Base-by-base conservation (phyloP, 2,329 filamentous ascomycete species). In the Didymella keratinophila region DNA sequence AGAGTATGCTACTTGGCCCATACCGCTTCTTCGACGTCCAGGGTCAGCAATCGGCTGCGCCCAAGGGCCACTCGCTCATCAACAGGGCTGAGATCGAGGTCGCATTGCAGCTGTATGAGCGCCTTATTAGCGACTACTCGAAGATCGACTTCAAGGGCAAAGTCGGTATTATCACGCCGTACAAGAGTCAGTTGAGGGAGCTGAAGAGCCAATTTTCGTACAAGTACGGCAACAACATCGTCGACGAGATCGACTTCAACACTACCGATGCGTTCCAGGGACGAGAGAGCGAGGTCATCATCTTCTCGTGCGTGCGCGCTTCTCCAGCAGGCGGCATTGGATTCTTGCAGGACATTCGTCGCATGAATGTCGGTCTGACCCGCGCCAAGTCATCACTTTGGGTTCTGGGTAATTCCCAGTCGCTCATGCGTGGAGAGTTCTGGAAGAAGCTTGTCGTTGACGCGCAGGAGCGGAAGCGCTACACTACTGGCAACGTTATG, bases 351-450 rank as follows among this genome's bases (percentile, higher is more conserved):
- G 95, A 99, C 76, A 97, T 99, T 72, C 88, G 95, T 58, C 94
- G 95, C 83, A 98, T 99, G 96, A 99, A 99, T 77, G 95, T 99
- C 71, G 95, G 95, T 80, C 83, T 99, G 60, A 99, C 95, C 21
- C 90, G 95, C 82, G 96, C 95, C 5, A 97, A 97, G 77, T 97
- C 92, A 10, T 97, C 94, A 32, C 84, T 99, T 10, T 99, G 94
- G 91, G 94, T 99, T 57, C 84, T 99, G 25, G 95, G 95, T 66
- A 96, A 98, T 77, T 95, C 95, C 0, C 85, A 89, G 56, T 92
- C 93, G 32, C 83, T 99, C 51, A 82, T 89, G 23, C 90, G 96
- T 72, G 95, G 95, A 60, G 87, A 95, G 71, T 97, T 92, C 78
- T 99, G 96, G 95, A 87, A 85, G 62, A 89, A 89, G 63, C 83